Conservation (phyloP, 1,284 basidiomycete genomes). For the Melampsora occidentalis region DNA sequence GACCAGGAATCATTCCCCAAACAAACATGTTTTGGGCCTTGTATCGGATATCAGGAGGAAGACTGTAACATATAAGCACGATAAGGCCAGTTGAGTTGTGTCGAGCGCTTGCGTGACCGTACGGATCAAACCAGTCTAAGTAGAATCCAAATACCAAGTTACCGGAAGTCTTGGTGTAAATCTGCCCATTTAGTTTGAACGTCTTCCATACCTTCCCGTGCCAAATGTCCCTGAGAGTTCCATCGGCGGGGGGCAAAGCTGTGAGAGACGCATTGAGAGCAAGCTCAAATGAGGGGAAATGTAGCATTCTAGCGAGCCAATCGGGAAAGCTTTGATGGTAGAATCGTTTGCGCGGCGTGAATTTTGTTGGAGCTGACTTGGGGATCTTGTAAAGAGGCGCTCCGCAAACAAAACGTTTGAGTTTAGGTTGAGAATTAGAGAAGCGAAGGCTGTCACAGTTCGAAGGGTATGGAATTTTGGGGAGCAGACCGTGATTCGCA, state of each 20-base stretch:
- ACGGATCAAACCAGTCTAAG: not conserved
- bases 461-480: no score
- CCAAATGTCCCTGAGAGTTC: conserved; percentile 18
- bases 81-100: conserved; percentile 26
- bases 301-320: no score
- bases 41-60: conserved; percentile 1
- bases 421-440: no score
- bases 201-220: conserved; percentile 18
- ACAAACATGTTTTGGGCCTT: conserved; percentile 24
- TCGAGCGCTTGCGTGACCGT: not conserved
- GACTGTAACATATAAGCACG: conserved; percentile 19
- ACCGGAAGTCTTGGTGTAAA: not conserved
- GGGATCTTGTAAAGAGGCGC: no score
- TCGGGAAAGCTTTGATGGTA: no score
- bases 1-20: conserved; percentile 35
- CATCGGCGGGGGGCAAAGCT: not conserved
- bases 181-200: not conserved
- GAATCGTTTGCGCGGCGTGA: no score
- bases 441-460: no score
- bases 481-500: no score
- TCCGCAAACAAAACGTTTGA: no score
- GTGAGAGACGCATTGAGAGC: no score
- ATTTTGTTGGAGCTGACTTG: no score
- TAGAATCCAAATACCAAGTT: not conserved
- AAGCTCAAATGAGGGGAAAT: no score